These are phyloP conservation scores for Artomyces pyxidatus DNA, from an alignment of 768 basidiomycete species.

Conservation along the genomic window DNA sequence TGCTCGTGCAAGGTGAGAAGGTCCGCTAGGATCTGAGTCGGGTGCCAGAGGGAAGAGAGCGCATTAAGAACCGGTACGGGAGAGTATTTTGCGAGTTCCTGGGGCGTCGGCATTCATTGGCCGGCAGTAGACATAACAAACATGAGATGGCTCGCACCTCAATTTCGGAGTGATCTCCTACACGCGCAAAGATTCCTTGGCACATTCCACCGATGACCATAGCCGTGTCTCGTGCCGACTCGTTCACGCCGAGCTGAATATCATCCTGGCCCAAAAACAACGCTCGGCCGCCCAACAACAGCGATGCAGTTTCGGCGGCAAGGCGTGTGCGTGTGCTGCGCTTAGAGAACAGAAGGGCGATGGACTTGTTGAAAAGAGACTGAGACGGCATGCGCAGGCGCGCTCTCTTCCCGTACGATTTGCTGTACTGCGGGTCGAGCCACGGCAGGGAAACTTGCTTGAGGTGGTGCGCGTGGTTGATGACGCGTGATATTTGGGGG, in stretches of 20 bases:
- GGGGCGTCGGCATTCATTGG: neutral
- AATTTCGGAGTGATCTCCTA: constrained; percentile 87
- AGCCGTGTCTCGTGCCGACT: constrained; percentile 75
- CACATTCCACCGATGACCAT: constrained; percentile 91
- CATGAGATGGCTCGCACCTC: constrained; percentile 52
- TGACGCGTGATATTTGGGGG: constrained; percentile 59
- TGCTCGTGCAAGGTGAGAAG: constrained; percentile 83
- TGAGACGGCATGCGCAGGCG: constrained; percentile 56
- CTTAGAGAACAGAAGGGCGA: constrained; percentile 90
- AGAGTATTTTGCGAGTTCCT: constrained; percentile 89
- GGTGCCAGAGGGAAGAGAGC: constrained; percentile 92
- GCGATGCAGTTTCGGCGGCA: constrained; percentile 75
- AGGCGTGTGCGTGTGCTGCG: constrained; percentile 89
- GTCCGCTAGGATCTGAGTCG: constrained; percentile 92
- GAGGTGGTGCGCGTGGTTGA: constrained; percentile 56
- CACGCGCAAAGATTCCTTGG: constrained; percentile 94
- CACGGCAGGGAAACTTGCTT: constrained; percentile 60
- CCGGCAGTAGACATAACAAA: neutral
- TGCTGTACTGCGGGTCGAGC: constrained; percentile 43
- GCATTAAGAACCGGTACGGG: constrained; percentile 95
- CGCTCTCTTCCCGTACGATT: constrained; percentile 23
- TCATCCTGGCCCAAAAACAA: constrained; percentile 87
- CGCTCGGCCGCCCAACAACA: constrained; percentile 78
- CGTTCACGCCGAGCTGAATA: constrained; percentile 95
- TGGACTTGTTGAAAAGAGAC: constrained; percentile 71